A percentile compares a stretch with the other conserved stretches of the same genome.
phyloP scores from a whole-genome alignment of 2,329 filamentous ascomycete species.

The Sporothrix pallida region DNA sequence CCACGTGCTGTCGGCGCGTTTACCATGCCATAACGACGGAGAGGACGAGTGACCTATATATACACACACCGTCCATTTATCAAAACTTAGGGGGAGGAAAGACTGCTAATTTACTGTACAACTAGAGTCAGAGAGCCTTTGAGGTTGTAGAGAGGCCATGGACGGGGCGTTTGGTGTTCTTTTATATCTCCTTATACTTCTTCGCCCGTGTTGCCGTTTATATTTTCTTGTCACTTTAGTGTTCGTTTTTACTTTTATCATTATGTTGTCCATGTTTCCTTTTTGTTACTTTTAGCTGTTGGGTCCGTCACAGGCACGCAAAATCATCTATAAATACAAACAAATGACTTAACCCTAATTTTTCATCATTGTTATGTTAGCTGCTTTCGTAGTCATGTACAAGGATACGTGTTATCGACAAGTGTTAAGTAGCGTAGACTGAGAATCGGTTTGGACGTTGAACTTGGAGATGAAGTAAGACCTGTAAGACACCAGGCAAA shows the following conservation, averaged over 20 bases:
- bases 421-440: too few species aligned
- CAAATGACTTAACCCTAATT: neutral
- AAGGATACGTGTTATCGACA: too few species aligned
- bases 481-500: neutral
- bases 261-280: neutral
- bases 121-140: constrained; percentile 35
- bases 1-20: constrained; percentile 27
- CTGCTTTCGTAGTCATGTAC: too few species aligned
- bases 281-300: neutral
- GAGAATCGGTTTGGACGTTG: too few species aligned
- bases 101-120: constrained; percentile 36
- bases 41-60: constrained; percentile 20
- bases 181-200: neutral
- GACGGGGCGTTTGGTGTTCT: constrained; percentile 36
- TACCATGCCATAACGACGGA: constrained; percentile 28
- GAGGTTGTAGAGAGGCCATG: constrained; percentile 37
- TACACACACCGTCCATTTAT: neutral
- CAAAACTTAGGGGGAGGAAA: constrained; percentile 24
- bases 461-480: neutral
- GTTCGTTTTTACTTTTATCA: neutral
- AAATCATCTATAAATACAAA: constrained; percentile 7
- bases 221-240: neutral
- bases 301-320: constrained; percentile 14
- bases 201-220: neutral
- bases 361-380: too few species aligned